Conservation (phyloP, 345 rosid species). For the Aurinia saxatilis region DNA sequence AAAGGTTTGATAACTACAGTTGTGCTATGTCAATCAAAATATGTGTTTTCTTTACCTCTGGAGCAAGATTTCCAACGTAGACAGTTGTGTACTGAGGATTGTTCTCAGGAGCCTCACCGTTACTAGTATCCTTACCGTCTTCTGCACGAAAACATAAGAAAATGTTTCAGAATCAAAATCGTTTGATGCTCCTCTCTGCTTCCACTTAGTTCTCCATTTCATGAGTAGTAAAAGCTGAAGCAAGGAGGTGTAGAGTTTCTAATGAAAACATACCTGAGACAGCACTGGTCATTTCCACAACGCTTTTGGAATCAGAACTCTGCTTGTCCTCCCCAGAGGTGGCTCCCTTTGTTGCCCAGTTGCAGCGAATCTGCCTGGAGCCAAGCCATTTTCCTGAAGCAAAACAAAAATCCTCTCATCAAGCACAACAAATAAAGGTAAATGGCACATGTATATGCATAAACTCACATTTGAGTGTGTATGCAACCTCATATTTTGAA, state of each 20-base stretch:
- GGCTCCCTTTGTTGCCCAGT: slow-evolving; percentile 94
- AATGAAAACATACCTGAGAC: slow-evolving; percentile 51
- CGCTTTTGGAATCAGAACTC: slow-evolving; percentile 65
- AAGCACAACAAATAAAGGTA: not conserved
- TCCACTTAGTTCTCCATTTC: not conserved
- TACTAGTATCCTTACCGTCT: slow-evolving; percentile 32
- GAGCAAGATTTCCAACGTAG: slow-evolving; percentile 44
- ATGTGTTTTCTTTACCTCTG: slow-evolving; percentile 28
- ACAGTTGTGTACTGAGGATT: slow-evolving; percentile 45
- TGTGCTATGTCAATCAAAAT: not conserved
- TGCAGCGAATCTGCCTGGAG: slow-evolving; percentile 84
- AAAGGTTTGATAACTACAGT: not conserved
- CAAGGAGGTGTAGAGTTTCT: not conserved
- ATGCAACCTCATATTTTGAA: not conserved
- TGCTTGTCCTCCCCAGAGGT: slow-evolving; percentile 57
- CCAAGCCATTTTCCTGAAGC: slow-evolving; percentile 90
- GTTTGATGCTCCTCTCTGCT: not conserved
- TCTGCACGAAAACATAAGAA: slow-evolving; percentile 18
- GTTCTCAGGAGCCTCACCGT: slow-evolving; percentile 39
- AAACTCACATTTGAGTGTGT: not conserved
- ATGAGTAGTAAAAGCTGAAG: not conserved
- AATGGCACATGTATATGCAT: not conserved
- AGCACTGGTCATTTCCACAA: slow-evolving; percentile 72
- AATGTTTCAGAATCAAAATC: not conserved
- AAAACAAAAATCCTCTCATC: not conserved